Conservation (phyloP, 2,329 filamentous ascomycete genomes). For the Hypoxylon sp. region DNA sequence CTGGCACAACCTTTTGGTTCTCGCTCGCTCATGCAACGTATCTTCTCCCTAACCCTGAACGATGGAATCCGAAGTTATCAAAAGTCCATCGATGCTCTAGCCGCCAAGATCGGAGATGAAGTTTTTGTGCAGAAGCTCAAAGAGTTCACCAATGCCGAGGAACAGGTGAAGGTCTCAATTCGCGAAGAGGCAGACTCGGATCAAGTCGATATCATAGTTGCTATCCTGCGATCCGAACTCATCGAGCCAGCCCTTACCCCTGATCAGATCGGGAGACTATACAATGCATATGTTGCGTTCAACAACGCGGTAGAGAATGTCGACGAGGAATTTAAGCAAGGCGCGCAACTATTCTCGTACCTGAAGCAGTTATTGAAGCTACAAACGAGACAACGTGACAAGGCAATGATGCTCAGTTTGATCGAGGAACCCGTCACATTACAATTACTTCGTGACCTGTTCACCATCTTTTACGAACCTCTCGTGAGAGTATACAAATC, state of each 20-base stretch:
- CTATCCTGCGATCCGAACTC: conserved; percentile 80
- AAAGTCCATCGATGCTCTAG: conserved; percentile 81
- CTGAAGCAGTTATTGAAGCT: conserved; percentile 95
- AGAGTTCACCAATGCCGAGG: conserved; percentile 77
- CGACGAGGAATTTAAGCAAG: conserved; percentile 87
- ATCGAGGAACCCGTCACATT: conserved; percentile 98
- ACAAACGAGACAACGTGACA: conserved; percentile 89
- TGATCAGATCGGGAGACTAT: conserved; percentile 83
- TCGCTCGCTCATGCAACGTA: conserved; percentile 89
- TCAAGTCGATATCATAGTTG: conserved; percentile 84
- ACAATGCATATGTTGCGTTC: conserved; percentile 96
- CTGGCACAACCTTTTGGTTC: conserved; percentile 93
- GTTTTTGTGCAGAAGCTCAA: conserved; percentile 83
- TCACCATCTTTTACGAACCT: conserved; percentile 98
- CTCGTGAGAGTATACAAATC: conserved; percentile 98
- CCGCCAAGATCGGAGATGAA: conserved; percentile 80
- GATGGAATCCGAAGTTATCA: conserved; percentile 91
- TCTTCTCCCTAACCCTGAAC: conserved; percentile 89
- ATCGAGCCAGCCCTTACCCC: conserved; percentile 75
- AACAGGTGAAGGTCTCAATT: conserved; percentile 77
- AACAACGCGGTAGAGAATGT: conserved; percentile 92
- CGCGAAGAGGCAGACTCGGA: conserved; percentile 77
- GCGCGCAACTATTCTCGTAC: conserved; percentile 91
- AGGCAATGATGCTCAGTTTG: conserved; percentile 94
- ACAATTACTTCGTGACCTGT: conserved; percentile 93